Conservation (phyloP, 768 basidiomycete genomes). For the Solioccasus polychromus region DNA sequence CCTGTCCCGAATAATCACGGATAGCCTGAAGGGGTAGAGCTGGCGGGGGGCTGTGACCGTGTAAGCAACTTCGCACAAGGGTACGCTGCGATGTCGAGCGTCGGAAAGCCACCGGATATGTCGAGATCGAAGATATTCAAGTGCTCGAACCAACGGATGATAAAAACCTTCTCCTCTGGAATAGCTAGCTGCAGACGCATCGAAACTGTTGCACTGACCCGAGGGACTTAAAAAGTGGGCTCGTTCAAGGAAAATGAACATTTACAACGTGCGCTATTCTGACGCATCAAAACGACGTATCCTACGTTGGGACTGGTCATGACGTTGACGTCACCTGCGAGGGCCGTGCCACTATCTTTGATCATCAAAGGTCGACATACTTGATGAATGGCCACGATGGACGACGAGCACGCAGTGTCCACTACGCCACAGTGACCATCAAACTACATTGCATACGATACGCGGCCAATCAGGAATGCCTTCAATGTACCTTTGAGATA, state of each 20-base stretch:
- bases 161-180: constrained; percentile 69
- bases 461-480: constrained; percentile 67
- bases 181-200: constrained; percentile 71
- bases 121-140: constrained; percentile 45
- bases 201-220: constrained; percentile 70
- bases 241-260: constrained; percentile 65
- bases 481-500: constrained; percentile 51
- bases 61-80: constrained; percentile 58
- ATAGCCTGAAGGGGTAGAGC: constrained; percentile 50
- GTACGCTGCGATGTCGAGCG: constrained; percentile 17
- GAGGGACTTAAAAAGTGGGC: constrained; percentile 66
- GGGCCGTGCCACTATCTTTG: constrained; percentile 62
- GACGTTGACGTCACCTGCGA: constrained; percentile 74
- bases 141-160: constrained; percentile 49
- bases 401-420: constrained; percentile 77
- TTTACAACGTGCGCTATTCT: constrained; percentile 38
- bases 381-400: constrained; percentile 63
- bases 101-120: constrained; percentile 49
- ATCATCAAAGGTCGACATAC: constrained; percentile 63
- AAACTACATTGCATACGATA: constrained; percentile 66
- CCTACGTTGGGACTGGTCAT: constrained; percentile 67
- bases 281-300: background rate
- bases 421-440: constrained; percentile 69
- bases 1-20: constrained; percentile 42
- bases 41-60: constrained; percentile 66